Evolutionary conservation across 1,284 basidiomycete genomes (phyloP), one percentile per base, ranked within the genome.

Genomic region (Trametes sp.): DNA sequence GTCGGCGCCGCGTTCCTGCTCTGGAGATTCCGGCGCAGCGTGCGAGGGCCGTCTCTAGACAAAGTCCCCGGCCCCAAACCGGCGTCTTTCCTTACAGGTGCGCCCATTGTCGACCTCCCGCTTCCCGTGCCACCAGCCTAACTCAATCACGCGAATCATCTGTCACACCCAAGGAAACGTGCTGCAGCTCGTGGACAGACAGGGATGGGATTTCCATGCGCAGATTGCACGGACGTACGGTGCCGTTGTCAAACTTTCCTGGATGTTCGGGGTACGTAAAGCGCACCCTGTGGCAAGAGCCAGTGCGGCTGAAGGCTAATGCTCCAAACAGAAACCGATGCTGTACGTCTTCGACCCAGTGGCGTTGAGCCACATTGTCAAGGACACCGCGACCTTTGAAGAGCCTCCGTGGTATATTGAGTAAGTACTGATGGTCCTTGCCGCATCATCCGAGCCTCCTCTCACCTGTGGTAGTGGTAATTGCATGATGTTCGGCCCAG

Each of bases 311-410:
- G 5, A 24, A 9, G 36, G 36, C 31, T 38, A 11, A 6, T 13
- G 23, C 1, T 28, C 23, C 14, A 24, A 33, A 33, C 31, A 68
- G 66, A 26, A 35, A 14, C 46, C 63, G 8, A 41, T 33, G 53
- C 45, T 68, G 6, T 68, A 66, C 14, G 54, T 68, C 11, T 67
- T 57, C 31, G 69, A 70, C 28, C 65, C 69, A 0, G 24, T 66
- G 1, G 65, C 69, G 1, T 36, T 70, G 16, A 55, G 59, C 1
- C 55, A 59, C 42, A 60, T 70, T 14, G 31, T 70, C 10, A 64
- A 61, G 38, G 67, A 70, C 35, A 51, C 53, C 26, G 35, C 60
- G 19, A 59, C 59, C 4, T 69, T 61, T 21, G 69, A 68, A 8
- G 69, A 70, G 46, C 45, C 56, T 8, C 50, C 65, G 0, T 66